Evolutionary conservation across 176 grass and related monocot genomes (phyloP), one percentile per base, ranked within the genome.

Genomic region (Zizania latifolia): DNA sequence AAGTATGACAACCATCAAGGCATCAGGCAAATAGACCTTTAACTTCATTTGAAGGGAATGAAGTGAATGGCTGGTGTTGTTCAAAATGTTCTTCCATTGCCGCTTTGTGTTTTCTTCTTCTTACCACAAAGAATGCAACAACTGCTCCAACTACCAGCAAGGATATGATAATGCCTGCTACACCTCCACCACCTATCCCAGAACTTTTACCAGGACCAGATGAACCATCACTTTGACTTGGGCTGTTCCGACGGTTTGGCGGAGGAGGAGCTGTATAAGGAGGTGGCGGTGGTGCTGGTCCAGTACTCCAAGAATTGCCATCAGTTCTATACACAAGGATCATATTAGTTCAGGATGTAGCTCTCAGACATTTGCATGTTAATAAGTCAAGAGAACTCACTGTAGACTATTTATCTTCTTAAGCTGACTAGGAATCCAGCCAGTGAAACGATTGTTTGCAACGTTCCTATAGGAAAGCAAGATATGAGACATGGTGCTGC

Each of bases 321-420:
- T 92, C 95, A 79, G 89, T 94, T 38, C 95, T 98, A 67, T 16
- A 74, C 36, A 83, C 24, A 87, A 74, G 62, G 46, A 65, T 13
- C 43, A 37, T 58, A 60, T 71, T 23, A 79, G 69, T 61, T 27
- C 44, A 71, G 68, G 34, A 71, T 55, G 84, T 54, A 80, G 50
- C 53, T 46, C 76, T 66, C 19, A 48, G n/a, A n/a, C n/a, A n/a
- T 68, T 35, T 62, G 29, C 65, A 57, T 10, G 10, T 68, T 39
- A 72, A 39, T 32, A 65, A 71, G 50, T 78, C 51, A 60, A 68
- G 38, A 84, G 33, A 62, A 93, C 95, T 94, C 78, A 98, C 95
- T 88, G 82, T 78, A 98, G 72, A 81, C 71, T 98, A 36, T 98
- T 98, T 89, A 98, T 98, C 63, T 86, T 88, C 80, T 88, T 98